Base-by-base conservation (phyloP, 805 yeast species). In the Schwanniomyces pseudopolymorphus region DNA sequence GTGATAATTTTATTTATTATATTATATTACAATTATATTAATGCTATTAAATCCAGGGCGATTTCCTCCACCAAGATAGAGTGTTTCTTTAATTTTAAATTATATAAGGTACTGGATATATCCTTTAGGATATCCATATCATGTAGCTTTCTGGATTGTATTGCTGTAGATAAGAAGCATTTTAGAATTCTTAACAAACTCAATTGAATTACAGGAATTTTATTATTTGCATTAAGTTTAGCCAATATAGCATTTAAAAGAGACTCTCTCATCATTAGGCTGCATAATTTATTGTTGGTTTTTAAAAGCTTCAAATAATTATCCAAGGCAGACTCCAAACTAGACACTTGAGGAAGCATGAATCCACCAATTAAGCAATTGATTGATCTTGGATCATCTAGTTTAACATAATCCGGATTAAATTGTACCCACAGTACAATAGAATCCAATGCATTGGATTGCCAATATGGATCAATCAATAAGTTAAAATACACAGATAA, bases 381-480 rank as follows among this genome's bases (percentile, higher is more conserved):
- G 3, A 51, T 50, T 19, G 63, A 72, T 17, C 44, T 56, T 19
- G 62, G 58, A 44, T 58, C 51, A 22, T 52, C 66, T 25, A 59
- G 60, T 38, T 42, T 53, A 7, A 56, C 58, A 36, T 42, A 61
- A 6, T 46, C 52, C 4, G 61, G 59, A 41, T 63, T 65, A 44
- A 52, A 67, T 51, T 59, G 57, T 48, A 52, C 60, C 81, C 74
- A 76, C 51, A 55, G 60, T 8, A 74, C 39, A 2, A 80, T 64
- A 0, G 83, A 74, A 24, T 80, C 83, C 49, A 78, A 65, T 2
- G 83, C 79, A 55, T 75, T 78, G 16, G 77, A 73, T 57, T 78
- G 82, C 84, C 84, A 80, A 52, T 79, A 78, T 0, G 80, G 75
- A 53, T 81, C 83, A 8, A 69, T 52, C 3, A 78, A 55, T 13